phyloP scores from a whole-genome alignment of 228 moss, liverwort and hornwort species.

The Sphagnum fallax region DNA sequence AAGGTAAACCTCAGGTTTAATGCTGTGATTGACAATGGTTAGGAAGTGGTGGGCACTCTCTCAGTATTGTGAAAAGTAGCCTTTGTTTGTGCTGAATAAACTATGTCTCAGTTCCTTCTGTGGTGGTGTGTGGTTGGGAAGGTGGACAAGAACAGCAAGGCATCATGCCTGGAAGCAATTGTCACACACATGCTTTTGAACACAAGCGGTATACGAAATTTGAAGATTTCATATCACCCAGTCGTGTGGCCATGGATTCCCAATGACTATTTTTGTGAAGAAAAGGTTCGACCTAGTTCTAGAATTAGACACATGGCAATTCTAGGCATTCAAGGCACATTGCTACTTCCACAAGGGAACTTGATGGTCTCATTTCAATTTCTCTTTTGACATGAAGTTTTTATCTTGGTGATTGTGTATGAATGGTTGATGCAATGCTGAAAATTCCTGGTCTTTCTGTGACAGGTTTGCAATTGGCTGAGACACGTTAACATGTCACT shows the following conservation, averaged over 20 bases:
- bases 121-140: slow-evolving; percentile 3
- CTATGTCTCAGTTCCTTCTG: neutral
- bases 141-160: slow-evolving; percentile 60
- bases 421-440: neutral
- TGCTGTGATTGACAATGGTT: neutral
- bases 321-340: slow-evolving; percentile 1
- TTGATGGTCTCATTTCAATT: no score
- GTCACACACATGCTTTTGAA: slow-evolving; percentile 53
- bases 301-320: slow-evolving; percentile 4
- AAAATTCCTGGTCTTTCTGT: slow-evolving; percentile 5
- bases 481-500: slow-evolving; percentile 46
- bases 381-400: no score
- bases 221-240: slow-evolving; percentile 60
- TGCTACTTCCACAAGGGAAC: neutral
- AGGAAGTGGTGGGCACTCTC: neutral
- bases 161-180: slow-evolving; percentile 55
- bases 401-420: no score
- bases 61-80: neutral
- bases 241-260: slow-evolving; percentile 69
- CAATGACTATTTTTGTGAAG: slow-evolving; percentile 49
- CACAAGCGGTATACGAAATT: slow-evolving; percentile 48
- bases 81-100: neutral
- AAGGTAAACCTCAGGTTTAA: slow-evolving; percentile 17
- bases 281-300: slow-evolving; percentile 23
- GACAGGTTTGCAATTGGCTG: slow-evolving; percentile 56